These are phyloP conservation scores for Globisporangium middletonii DNA, from an alignment of 352 stramenopile species.

Conservation along the genomic window DNA sequence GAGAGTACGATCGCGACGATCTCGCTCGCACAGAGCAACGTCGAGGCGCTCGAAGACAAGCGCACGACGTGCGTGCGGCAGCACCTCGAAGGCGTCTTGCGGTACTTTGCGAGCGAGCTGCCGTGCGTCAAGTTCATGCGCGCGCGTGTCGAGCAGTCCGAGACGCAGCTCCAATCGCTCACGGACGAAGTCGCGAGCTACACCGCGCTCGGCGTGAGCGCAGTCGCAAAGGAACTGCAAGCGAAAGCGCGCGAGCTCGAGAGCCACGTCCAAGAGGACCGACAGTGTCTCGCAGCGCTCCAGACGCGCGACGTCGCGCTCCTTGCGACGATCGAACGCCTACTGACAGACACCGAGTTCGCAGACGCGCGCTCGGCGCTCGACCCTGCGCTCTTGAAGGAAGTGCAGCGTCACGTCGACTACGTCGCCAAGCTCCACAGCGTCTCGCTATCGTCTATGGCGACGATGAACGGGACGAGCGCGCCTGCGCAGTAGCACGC, in stretches of 20 bases:
- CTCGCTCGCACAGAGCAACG: conserved; percentile 28
- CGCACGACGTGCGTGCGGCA: conserved; percentile 39
- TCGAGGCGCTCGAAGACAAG: conserved; percentile 39
- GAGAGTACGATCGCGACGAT: conserved; percentile 31
- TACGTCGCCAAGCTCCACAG: conserved; percentile 54
- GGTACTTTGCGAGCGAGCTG: conserved; percentile 71
- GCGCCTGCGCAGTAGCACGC: background rate
- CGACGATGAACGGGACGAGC: conserved; percentile 1
- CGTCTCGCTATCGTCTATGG: conserved; percentile 5
- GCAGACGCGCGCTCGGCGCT: conserved; percentile 24
- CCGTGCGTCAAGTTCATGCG: conserved; percentile 81
- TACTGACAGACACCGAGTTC: conserved; percentile 16
- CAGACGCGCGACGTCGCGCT: conserved; percentile 48
- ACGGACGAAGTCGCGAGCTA: conserved; percentile 42
- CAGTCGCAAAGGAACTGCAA: conserved; percentile 45
- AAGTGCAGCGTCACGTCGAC: conserved; percentile 57
- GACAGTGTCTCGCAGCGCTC: conserved; percentile 35
- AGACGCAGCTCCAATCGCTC: conserved; percentile 31
- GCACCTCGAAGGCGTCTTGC: conserved; percentile 58
- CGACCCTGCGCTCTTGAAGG: conserved; percentile 37
- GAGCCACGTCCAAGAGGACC: conserved; percentile 45
- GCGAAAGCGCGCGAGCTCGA: conserved; percentile 32
- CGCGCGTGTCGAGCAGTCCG: conserved; percentile 43
- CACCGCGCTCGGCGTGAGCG: conserved; percentile 41
- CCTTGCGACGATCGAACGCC: conserved; percentile 18